Base-by-base conservation (phyloP, 2,329 filamentous ascomycete species). In the Trichoderma endophyticum region DNA sequence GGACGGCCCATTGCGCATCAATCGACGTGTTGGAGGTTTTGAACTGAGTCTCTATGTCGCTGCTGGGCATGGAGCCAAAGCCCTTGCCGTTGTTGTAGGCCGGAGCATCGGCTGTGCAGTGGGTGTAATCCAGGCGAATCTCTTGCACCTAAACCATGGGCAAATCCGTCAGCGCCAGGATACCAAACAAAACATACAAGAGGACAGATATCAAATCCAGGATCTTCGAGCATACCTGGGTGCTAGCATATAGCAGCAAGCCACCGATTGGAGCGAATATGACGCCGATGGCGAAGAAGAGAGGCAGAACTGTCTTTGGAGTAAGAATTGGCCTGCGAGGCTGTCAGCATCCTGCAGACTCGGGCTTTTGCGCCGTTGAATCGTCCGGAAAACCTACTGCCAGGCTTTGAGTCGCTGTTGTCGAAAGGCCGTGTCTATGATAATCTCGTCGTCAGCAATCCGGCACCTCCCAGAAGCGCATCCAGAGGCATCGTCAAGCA, bases 401-500 rank as follows among this genome's bases (percentile, higher is more conserved):
- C 96, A 99, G 85, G 96, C 96, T 84, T 98, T 98, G 82, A 99
- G 84, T 80, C 96, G 91, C 83, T 99, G 96, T 81, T 99, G 96
- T 78, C 96, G 90, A 81, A 98, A 99, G 12, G 96, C 96, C 73
- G 95, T 98, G 84, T 98, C 94, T 97, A 79, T 73, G 64, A 71
- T 60, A 59, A 60, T 70, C 64, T 63, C 48, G 11, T 54, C 6
- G 30, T 61, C 68, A 59, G 32, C 36, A 43, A 56, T 63, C 69
- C 48, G 51, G 18, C 48, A 48, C 30, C 26, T 24, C 24, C 43
- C n/a, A 12, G 43, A 30, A 21, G 66, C 65, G 43, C 60, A 56
- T 57, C 24, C 60, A 48, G 73, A 72, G 12, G 56, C 67, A 62
- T 70, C 59, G 80, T 88, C 82, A n/a, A 43, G 59, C 82, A 83